Evolutionary conservation across 2,329 filamentous ascomycete genomes (phyloP).

Genomic region (Penicillium psychrosexuale): DNA sequence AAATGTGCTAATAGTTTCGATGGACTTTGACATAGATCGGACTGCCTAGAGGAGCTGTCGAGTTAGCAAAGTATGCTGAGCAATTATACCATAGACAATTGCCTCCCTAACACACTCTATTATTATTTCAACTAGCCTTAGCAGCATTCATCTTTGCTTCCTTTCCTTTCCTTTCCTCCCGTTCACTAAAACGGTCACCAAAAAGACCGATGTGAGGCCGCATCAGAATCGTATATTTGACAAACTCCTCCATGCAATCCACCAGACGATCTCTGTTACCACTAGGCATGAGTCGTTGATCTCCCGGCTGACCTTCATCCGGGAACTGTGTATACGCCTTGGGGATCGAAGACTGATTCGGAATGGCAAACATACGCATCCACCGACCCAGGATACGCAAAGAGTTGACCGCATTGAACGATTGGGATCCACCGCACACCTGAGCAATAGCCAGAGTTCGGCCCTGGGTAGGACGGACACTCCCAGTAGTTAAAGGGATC

Average conservation of each 20-base stretch:
- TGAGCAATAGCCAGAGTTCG: conserved; percentile 61
- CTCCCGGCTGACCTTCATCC: conserved; percentile 45
- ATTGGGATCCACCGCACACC: conserved; percentile 63
- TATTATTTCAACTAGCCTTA: neutral
- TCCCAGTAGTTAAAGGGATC: conserved; percentile 62
- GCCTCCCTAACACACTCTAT: neutral
- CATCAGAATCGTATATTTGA: conserved; percentile 67
- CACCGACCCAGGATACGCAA: conserved; percentile 64
- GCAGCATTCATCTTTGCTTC: conserved; percentile 12
- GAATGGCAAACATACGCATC: conserved; percentile 68
- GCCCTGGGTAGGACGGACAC: conserved; percentile 64
- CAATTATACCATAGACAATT: neutral
- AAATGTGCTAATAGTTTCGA: too few species aligned
- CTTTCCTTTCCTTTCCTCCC: conserved; percentile 35
- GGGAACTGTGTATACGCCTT: conserved; percentile 63
- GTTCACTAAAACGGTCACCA: conserved; percentile 61
- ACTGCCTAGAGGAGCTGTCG: neutral
- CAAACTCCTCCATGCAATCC: conserved; percentile 68
- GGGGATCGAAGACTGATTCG: conserved; percentile 64
- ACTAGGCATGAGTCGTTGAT: conserved; percentile 54
- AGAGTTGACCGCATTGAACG: conserved; percentile 65
- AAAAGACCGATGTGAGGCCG: conserved; percentile 60
- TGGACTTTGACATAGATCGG: too few species aligned
- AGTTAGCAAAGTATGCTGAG: neutral
- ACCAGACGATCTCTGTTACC: conserved; percentile 59